Evolutionary conservation across 495 filamentous ascomycete genomes (phyloP), one percentile per base, ranked within the genome.

Genomic region (Penicillium mononematosum): DNA sequence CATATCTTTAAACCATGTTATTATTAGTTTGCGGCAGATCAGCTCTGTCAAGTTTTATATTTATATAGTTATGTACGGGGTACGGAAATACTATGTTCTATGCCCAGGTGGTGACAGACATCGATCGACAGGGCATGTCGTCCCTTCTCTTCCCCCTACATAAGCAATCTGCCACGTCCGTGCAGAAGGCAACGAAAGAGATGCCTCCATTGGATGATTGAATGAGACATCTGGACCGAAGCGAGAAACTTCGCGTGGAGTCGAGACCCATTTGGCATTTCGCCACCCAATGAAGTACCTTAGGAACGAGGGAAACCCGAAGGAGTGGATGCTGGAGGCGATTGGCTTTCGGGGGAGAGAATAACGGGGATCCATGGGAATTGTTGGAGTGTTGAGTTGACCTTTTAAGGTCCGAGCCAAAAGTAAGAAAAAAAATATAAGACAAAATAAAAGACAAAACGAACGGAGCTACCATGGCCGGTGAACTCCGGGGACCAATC

Each of bases 1-100:
- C 14, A 55, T 55, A 55, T 55, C 16, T 55, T 7, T 8, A 41
- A 55, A 53, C 41, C 31, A 55, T 47, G 44, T 55, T 53, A 44
- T 32, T 27, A 32, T 36, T 53, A 36, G 42, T 51, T 41, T 29
- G 14, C 41, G 29, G 36, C 16, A 45, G 41, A 36, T 53, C 38
- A 53, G 27, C 39, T 53, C 39, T 53, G n/a, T 54, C 20, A 46
- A 42, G n/a, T 31, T 29, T 52, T 19, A 32, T 48, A 19, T 48
- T 5, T 27, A 7, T 42, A 29, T 22, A 44, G 22, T 19, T 44
- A 22, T 22, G 22, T 22, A 39, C 29, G 29, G 29, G 29, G 36
- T 38, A 16, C 11, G 9, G 20, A 4, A 9, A 31, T 10, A 11
- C 24, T 25, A 25, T 25, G 24, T 25, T 25, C 31, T 34, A 12